Percentiles rank a stretch among this genome's conserved stretches.
Evolutionary conservation across 2,329 filamentous ascomycete species (phyloP).

Genomic region (Pestalotiopsis sp.): DNA sequence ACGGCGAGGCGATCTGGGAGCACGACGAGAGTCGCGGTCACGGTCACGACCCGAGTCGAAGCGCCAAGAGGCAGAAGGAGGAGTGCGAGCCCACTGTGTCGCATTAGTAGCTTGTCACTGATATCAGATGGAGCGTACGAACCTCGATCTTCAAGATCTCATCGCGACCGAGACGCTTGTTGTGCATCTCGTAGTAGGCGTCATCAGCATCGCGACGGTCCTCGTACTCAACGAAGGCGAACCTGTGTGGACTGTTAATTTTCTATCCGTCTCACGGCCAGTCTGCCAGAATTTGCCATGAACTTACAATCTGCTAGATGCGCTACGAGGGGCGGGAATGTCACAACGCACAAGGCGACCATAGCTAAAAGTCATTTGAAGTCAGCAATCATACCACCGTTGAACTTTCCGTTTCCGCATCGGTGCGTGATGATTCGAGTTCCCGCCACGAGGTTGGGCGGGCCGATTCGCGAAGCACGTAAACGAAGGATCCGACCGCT

Average conservation of each 20-base stretch:
- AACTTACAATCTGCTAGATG: slow-evolving; percentile 92
- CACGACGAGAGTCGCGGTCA: slow-evolving; percentile 53
- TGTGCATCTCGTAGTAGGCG: slow-evolving; percentile 99
- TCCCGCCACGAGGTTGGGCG: slow-evolving; percentile 32
- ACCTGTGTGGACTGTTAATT: slow-evolving; percentile 50
- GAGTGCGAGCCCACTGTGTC: slow-evolving; percentile 93
- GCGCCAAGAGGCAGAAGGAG: slow-evolving; percentile 96
- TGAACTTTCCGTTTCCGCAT: slow-evolving; percentile 32
- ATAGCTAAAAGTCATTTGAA: slow-evolving; percentile 64
- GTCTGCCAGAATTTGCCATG: neutral
- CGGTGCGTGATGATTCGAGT: slow-evolving; percentile 33
- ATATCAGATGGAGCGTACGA: slow-evolving; percentile 32
- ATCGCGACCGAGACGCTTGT: slow-evolving; percentile 95
- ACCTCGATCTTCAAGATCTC: slow-evolving; percentile 98
- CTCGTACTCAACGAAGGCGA: slow-evolving; percentile 99
- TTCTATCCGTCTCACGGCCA: slow-evolving; percentile 13
- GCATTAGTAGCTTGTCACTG: slow-evolving; percentile 17
- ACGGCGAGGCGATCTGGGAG: slow-evolving; percentile 65
- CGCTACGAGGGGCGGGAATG: slow-evolving; percentile 93
- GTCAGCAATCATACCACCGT: slow-evolving; percentile 44
- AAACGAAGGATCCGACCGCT: slow-evolving; percentile 40
- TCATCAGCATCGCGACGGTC: slow-evolving; percentile 97
- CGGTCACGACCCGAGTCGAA: slow-evolving; percentile 90
- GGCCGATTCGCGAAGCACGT: slow-evolving; percentile 38
- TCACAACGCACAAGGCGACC: slow-evolving; percentile 97